These are phyloP conservation scores for Aspergillus affinis DNA, from an alignment of 495 filamentous ascomycete species.

Conservation along the genomic window DNA sequence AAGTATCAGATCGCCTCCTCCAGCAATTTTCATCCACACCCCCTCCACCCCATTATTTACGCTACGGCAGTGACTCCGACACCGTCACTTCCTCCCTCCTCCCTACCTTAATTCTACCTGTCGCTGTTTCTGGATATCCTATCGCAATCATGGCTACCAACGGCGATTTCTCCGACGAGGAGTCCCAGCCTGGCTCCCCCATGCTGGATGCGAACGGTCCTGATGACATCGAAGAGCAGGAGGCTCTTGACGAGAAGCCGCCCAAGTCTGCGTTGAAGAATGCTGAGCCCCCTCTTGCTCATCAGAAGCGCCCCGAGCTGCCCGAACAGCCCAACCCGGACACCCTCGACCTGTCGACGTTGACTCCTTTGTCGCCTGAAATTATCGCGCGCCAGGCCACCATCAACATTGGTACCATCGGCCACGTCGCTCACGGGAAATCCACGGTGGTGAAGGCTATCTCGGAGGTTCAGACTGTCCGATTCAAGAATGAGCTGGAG, in stretches of 20 bases:
- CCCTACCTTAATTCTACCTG: conserved; percentile 9
- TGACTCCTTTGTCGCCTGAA: conserved; percentile 88
- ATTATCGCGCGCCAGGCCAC: conserved; percentile 97
- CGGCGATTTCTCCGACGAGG: conserved; percentile 62
- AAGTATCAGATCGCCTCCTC: conserved; percentile 42
- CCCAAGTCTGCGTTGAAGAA: conserved; percentile 70
- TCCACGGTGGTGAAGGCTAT: conserved; percentile 98
- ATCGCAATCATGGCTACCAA: conserved; percentile 61
- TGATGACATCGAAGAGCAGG: conserved; percentile 53
- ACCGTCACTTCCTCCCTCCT: conserved; percentile 14
- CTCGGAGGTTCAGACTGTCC: conserved; percentile 95
- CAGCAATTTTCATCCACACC: conserved; percentile 42
- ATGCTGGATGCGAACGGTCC: conserved; percentile 55
- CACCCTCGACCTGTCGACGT: conserved; percentile 71
- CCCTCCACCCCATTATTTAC: conserved; percentile 9
- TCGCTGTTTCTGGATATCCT: conserved; percentile 21
- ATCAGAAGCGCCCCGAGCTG: conserved; percentile 58
- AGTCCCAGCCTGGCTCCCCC: conserved; percentile 59
- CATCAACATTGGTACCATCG: conserved; percentile 98
- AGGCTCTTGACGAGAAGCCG: conserved; percentile 52
- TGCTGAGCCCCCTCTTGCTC: conserved; percentile 43
- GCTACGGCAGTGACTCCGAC: conserved; percentile 11
- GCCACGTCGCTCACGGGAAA: conserved; percentile 98
- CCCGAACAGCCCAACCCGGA: conserved; percentile 90
- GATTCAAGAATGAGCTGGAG: conserved; percentile 99